phyloP scores from a whole-genome alignment of 768 basidiomycete species.

The Podaxis rugospora region DNA sequence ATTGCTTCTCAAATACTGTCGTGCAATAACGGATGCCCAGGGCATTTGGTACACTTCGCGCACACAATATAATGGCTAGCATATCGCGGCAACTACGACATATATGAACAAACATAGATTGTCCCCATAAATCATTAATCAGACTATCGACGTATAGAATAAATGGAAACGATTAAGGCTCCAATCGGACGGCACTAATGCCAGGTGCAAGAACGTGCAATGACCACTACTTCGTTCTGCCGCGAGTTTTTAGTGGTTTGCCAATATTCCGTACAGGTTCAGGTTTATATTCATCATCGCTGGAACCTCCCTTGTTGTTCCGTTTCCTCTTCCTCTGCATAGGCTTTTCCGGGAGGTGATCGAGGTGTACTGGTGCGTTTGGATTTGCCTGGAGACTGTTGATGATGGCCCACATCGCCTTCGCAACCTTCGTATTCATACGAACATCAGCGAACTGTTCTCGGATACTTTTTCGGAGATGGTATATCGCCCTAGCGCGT shows the following conservation, averaged over 20 bases:
- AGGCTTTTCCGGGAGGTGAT: conserved; percentile 8
- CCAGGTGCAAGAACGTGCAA: background rate
- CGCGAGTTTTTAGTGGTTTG: conserved; percentile 36
- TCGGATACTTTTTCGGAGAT: conserved; percentile 55
- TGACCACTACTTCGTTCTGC: conserved; percentile 25
- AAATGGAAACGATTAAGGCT: background rate
- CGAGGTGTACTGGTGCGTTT: conserved; percentile 23
- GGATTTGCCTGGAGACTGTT: conserved; percentile 32
- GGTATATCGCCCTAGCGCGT: conserved; percentile 50
- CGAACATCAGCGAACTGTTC: conserved; percentile 59
- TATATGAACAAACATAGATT: background rate
- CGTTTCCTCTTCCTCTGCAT: conserved; percentile 21
- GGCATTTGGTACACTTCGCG: conserved; percentile 76
- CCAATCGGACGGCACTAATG: background rate
- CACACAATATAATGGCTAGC: conserved; percentile 51
- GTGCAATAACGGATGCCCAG: conserved; percentile 64
- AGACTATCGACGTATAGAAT: background rate
- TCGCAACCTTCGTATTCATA: conserved; percentile 51
- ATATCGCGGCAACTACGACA: background rate
- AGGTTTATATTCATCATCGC: conserved; percentile 47
- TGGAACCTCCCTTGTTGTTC: conserved; percentile 30
- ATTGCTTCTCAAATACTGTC: conserved; percentile 79
- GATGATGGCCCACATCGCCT: conserved; percentile 56
- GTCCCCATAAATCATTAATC: background rate
- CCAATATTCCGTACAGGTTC: conserved; percentile 35